phyloP scores from a whole-genome alignment of 148 eudicot genomes.

The Rhododendron mucronatum region DNA sequence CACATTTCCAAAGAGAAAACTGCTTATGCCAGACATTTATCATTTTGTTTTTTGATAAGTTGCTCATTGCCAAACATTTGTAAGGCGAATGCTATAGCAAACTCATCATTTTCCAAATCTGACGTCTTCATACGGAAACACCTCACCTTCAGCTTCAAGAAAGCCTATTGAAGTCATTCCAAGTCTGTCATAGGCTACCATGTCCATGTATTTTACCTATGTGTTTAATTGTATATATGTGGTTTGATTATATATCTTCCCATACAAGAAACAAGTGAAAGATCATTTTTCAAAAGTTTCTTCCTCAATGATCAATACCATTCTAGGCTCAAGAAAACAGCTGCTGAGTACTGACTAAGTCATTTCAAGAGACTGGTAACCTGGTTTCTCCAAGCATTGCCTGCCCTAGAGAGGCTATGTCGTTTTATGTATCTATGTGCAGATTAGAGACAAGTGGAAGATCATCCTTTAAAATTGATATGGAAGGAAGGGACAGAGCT shows the following conservation, averaged over 20 bases:
- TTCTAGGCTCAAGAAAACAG: neutral
- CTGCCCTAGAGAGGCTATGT: neutral
- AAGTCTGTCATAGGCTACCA: neutral
- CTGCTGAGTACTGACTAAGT: neutral
- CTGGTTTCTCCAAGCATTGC: neutral
- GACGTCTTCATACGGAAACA: neutral
- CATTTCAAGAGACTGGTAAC: neutral
- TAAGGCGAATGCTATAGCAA: neutral
- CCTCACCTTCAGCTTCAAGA: neutral
- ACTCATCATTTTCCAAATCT: neutral
- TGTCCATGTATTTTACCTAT: neutral
- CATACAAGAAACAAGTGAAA: neutral
- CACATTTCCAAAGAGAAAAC: constrained; percentile 1
- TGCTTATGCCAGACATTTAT: neutral
- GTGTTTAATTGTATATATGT: neutral
- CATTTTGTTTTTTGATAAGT: neutral
- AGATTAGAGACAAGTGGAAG: neutral
- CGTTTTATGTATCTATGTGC: neutral
- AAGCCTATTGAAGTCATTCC: neutral
- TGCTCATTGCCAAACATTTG: neutral
- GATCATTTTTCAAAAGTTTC: neutral
- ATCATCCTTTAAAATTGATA: neutral
- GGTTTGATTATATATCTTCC: neutral
- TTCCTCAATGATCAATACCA: neutral
- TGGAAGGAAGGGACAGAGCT: neutral